Percentiles rank a stretch among this genome's conserved stretches.
phyloP scores from a whole-genome alignment of 257 asterid genomes.

The Lithospermum erythrorhizon region DNA sequence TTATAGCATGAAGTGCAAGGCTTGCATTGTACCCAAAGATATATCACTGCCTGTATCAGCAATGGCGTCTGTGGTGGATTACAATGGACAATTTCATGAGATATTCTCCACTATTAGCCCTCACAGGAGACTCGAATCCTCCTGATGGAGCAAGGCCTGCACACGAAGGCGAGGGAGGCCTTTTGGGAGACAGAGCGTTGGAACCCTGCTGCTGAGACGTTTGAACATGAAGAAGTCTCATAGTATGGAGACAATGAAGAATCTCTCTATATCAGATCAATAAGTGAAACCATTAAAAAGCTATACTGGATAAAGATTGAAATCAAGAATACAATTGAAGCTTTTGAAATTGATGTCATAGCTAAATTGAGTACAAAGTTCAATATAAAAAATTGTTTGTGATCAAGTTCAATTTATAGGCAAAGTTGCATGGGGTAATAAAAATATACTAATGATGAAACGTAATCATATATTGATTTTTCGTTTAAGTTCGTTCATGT shows the following conservation, averaged over 20 bases:
- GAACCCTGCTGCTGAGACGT: constrained; percentile 11
- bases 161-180: no score
- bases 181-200: constrained; percentile 4
- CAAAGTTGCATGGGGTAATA: no score
- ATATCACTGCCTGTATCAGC: constrained; percentile 38
- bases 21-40: constrained; percentile 40
- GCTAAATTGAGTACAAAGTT: background rate
- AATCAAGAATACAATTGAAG: background rate
- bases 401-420: background rate
- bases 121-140: background rate
- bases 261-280: constrained; percentile 26
- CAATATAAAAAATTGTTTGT: no score
- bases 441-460: no score
- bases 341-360: background rate
- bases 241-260: constrained; percentile 19
- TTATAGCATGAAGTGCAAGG: constrained; percentile 28
- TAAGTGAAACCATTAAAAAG: constrained; percentile 14
- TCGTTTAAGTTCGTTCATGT: no score
- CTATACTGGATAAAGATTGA: background rate
- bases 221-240: constrained; percentile 6
- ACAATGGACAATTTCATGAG: constrained; percentile 26
- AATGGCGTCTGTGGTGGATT: constrained; percentile 24
- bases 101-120: constrained; percentile 13
- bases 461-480: no score
- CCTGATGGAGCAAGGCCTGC: background rate